Evolutionary conservation across 2,329 filamentous ascomycete species (phyloP), one percentile per base, ranked within the genome.

Genomic region (Epicoccum nigrum): DNA sequence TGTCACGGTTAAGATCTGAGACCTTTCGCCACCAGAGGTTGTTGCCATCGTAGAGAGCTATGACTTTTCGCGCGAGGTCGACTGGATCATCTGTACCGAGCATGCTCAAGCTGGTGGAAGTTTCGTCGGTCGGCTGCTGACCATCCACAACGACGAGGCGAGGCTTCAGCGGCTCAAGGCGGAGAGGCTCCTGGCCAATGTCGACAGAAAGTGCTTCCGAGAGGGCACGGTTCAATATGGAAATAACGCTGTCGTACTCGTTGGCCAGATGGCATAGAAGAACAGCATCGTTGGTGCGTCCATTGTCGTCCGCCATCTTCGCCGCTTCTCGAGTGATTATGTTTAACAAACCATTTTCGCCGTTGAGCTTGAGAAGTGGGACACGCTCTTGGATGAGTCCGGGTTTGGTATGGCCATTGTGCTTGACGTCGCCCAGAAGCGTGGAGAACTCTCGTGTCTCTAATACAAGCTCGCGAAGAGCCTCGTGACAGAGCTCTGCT

Each of bases 401-500:
- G 51, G 85, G 86, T 61, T 96, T 90, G 52, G 92, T 87, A 55
- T 86, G 87, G 17, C 94, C 94, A 68, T 97, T 91, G 1, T 86
- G 84, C 53, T 86, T 84, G 63, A 99, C 92, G 70, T 99, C 95
- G 45, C 95, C 94, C 40, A 99, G 86, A 12, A 99, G 80, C 67
- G 91, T 89, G 67, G 92, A 93, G 74, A 97, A 99, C 69, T 99
- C 94, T 60, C 93, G 86, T 16, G 92, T 96, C 76, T 99, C 94
- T n/a, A 99, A 81, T 20, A 97, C 92, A 48, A 97, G 86, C 74
- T 97, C 94, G 28, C 92, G 89, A 50, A 99, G 80, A 6, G 92
- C 93, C 73, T 96, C 91, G 73, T 97, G 91, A 74, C 93, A 97
- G 30, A 97, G 83, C 39, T 83, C 85, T 45, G 86, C 84, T 69